Percentiles rank a stretch among this genome's conserved stretches.
Conservation (phyloP, 2,329 filamentous ascomycete genomes). For the Cadophora sp. region DNA sequence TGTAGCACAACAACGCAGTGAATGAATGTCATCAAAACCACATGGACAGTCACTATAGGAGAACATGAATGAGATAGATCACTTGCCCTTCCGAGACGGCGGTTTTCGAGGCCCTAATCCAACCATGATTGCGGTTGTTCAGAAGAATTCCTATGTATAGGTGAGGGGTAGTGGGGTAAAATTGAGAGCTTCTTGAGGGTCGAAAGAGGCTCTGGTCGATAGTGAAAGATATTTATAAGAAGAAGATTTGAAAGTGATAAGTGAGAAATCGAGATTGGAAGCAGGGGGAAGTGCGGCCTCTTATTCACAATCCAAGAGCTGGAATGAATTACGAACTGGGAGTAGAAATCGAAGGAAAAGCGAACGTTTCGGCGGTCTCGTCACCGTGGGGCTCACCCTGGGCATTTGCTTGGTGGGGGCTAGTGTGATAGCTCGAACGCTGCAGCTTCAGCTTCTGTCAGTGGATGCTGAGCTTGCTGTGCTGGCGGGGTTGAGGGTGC, state of each 20-base stretch:
- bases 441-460: background rate
- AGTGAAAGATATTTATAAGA: conserved; percentile 1
- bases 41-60: conserved; percentile 17
- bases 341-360: conserved; percentile 2
- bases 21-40: conserved; percentile 20
- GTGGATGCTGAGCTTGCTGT: too few relatives aligned
- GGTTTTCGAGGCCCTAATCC: conserved; percentile 54
- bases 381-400: conserved; percentile 15
- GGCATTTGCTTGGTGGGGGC: conserved; percentile 3
- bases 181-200: background rate
- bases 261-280: background rate
- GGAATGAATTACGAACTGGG: background rate
- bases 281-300: conserved; percentile 1
- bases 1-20: conserved; percentile 12
- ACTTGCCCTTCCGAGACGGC: conserved; percentile 76
- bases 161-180: conserved; percentile 1
- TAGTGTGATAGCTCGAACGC: background rate
- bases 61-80: conserved; percentile 16
- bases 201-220: background rate
- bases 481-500: too few relatives aligned
- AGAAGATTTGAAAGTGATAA: background rate
- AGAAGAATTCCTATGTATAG: background rate
- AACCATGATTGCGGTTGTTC: background rate
- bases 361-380: conserved; percentile 12
- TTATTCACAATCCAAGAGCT: background rate